Percentiles rank a stretch among this genome's conserved stretches.
Evolutionary conservation across 2,329 filamentous ascomycete species (phyloP).

Genomic region (Gliomastix tumulicola): DNA sequence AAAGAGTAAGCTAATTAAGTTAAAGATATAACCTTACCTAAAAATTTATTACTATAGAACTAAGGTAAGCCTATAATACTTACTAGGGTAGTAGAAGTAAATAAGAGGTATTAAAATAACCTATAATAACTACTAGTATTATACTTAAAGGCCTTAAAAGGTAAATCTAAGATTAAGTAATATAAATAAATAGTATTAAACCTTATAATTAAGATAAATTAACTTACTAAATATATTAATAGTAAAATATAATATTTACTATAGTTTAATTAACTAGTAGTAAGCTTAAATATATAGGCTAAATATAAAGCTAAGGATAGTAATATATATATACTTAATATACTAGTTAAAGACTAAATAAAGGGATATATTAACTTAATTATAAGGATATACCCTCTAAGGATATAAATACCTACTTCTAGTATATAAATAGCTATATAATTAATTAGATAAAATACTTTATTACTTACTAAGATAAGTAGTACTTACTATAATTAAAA

Average conservation of each 20-base stretch:
- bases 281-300: background rate
- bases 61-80: background rate
- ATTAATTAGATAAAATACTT: no score
- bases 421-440: no score
- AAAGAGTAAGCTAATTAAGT: no score
- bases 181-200: constrained; percentile 5
- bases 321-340: background rate
- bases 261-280: constrained; percentile 1
- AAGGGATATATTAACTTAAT: background rate
- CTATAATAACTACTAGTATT: background rate
- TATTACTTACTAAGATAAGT: no score
- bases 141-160: background rate
- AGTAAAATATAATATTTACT: constrained; percentile 1
- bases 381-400: background rate
- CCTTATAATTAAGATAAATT: constrained; percentile 8
- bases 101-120: background rate
- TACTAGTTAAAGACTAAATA: no score
- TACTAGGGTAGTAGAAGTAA: background rate
- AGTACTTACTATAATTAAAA: no score
- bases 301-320: background rate
- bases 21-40: no score
- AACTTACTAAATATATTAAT: constrained; percentile 5
- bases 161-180: background rate
- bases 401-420: background rate
- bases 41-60: background rate